Conservation (phyloP, 805 yeast species). For the Saccharomycopsis amapae region DNA sequence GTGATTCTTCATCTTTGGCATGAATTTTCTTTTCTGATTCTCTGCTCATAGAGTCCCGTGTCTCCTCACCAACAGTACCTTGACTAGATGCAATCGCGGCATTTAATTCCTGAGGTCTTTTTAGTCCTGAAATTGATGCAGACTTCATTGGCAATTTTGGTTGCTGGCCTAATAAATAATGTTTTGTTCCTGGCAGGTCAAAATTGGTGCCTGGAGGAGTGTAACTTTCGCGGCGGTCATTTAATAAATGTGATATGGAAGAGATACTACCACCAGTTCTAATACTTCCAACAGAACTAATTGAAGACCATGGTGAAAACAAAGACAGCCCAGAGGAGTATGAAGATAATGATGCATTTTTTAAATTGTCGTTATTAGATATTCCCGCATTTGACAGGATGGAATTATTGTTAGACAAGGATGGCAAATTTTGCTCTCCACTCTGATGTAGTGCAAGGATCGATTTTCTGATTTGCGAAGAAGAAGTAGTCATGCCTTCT, state of each 20-base stretch:
- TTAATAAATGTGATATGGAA: conserved; percentile 16
- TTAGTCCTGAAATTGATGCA: not conserved
- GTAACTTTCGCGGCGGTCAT: no score
- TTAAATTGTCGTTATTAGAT: not conserved
- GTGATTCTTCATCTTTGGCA: not conserved
- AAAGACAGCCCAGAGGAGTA: conserved; percentile 6
- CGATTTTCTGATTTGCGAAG: conserved; percentile 13
- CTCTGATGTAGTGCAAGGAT: conserved; percentile 12
- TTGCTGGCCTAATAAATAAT: not conserved
- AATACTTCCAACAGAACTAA: conserved; percentile 10
- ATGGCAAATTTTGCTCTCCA: no score
- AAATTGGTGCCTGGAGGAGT: no score
- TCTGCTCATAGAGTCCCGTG: no score
- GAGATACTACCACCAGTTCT: conserved; percentile 16
- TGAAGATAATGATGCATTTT: conserved; percentile 11
- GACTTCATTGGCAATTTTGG: not conserved
- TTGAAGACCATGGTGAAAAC: conserved; percentile 9
- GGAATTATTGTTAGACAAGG: not conserved
- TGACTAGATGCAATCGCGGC: not conserved
- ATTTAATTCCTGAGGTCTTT: not conserved
- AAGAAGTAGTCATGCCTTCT: not conserved
- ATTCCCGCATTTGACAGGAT: no score
- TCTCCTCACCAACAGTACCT: conserved; percentile 1
- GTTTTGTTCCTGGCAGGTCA: not conserved
- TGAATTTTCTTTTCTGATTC: not conserved